A percentile compares a stretch with the other conserved stretches of the same genome.
Conservation (phyloP, 768 basidiomycete genomes). For the Serendipita sp. region DNA sequence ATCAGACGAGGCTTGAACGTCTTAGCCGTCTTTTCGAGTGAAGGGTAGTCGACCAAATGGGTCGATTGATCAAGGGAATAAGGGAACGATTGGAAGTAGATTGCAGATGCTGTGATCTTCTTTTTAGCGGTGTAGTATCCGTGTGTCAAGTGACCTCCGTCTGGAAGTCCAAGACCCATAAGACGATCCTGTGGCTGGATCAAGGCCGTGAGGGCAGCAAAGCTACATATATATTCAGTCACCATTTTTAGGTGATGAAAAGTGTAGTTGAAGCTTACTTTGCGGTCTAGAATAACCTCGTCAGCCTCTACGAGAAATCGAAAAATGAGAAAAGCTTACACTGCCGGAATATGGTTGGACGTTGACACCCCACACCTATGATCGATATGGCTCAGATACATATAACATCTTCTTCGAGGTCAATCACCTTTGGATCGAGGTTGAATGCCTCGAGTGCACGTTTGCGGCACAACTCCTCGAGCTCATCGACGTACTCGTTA, state of each 20-base stretch:
- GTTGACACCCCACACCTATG: slow-evolving; percentile 86
- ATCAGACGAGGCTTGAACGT: slow-evolving; percentile 90
- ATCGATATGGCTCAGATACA: neutral
- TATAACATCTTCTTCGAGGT: neutral
- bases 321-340: slow-evolving; percentile 28
- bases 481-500: slow-evolving; percentile 94
- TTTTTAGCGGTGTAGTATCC: slow-evolving; percentile 98
- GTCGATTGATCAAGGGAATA: slow-evolving; percentile 70
- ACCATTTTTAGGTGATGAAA: neutral
- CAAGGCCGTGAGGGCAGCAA: slow-evolving; percentile 89
- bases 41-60: slow-evolving; percentile 78
- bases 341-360: slow-evolving; percentile 96
- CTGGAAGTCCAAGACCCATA: slow-evolving; percentile 96
- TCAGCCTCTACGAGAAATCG: neutral
- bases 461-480: slow-evolving; percentile 86
- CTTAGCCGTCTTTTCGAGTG: slow-evolving; percentile 67
- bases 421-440: slow-evolving; percentile 48
- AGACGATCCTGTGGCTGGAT: slow-evolving; percentile 94
- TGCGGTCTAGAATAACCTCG: slow-evolving; percentile 41
- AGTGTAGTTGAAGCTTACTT: slow-evolving; percentile 38
- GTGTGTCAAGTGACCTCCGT: slow-evolving; percentile 94
- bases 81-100: slow-evolving; percentile 98
- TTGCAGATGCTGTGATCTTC: slow-evolving; percentile 99
- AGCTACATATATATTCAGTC: slow-evolving; percentile 33
- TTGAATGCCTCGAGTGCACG: slow-evolving; percentile 93